Evolutionary conservation across 2,329 filamentous ascomycete species (phyloP).

Genomic region (Colletotrichum sp.): DNA sequence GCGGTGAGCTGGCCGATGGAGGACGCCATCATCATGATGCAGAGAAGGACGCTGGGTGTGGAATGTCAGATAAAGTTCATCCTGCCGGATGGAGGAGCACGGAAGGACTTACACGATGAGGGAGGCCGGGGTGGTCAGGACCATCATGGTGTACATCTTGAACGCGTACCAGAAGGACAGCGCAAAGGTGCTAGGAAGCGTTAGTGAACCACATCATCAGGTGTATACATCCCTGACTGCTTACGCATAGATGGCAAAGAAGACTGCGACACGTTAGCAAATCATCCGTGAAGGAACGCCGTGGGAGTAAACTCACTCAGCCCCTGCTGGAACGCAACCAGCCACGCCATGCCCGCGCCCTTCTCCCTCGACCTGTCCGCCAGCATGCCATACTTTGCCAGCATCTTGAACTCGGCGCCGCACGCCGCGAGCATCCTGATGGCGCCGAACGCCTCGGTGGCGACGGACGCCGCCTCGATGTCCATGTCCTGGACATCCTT

Average conservation of each 20-base stretch:
- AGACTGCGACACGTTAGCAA: constrained; percentile 12
- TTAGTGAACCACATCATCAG: background rate
- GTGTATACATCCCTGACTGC: background rate
- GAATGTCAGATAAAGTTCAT: background rate
- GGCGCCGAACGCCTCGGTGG: constrained; percentile 43
- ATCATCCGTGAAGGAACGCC: background rate
- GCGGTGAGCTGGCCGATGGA: constrained; percentile 35
- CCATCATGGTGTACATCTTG: constrained; percentile 22
- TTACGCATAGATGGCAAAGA: constrained; percentile 24
- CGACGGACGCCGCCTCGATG: constrained; percentile 37
- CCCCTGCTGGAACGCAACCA: constrained; percentile 27
- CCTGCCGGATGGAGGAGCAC: background rate
- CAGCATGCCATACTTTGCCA: constrained; percentile 36
- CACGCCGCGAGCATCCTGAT: constrained; percentile 48
- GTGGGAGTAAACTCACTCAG: constrained; percentile 21
- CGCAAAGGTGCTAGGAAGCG: constrained; percentile 19
- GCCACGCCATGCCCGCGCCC: constrained; percentile 27
- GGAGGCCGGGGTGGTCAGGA: constrained; percentile 22
- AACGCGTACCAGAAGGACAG: constrained; percentile 25
- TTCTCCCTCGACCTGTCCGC: constrained; percentile 37
- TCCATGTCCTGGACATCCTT: constrained; percentile 39
- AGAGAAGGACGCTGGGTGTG: constrained; percentile 22
- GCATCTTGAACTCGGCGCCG: constrained; percentile 40
- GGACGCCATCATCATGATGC: constrained; percentile 31
- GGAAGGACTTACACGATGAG: constrained; percentile 22